Percentiles rank a stretch among this genome's conserved stretches.
phyloP scores from a whole-genome alignment of 1,284 basidiomycete species.

The Ustanciosporium gigantosporum region DNA sequence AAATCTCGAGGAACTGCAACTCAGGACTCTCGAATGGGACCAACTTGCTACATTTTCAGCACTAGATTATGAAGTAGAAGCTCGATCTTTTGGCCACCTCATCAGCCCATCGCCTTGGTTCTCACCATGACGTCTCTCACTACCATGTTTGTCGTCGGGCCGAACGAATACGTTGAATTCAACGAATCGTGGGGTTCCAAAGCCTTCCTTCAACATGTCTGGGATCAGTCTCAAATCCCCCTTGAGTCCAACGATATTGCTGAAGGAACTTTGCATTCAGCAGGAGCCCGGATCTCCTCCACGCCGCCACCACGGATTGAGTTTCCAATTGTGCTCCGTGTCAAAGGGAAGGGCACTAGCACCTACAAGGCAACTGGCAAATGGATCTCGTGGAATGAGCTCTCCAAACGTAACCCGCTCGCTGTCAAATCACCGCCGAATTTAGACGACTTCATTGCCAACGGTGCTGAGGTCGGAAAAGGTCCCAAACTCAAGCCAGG shows the following conservation, averaged over 20 bases:
- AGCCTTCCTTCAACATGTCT: constrained; percentile 43
- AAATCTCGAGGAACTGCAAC: too few species aligned
- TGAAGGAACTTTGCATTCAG: constrained; percentile 15
- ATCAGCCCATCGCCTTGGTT: background rate
- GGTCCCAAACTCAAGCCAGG: constrained; percentile 16
- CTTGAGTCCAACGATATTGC: constrained; percentile 13
- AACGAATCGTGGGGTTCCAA: constrained; percentile 39
- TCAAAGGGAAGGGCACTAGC: constrained; percentile 38
- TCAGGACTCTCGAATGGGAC: too few species aligned
- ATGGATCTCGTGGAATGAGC: constrained; percentile 42
- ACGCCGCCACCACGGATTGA: constrained; percentile 31
- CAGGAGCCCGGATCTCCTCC: constrained; percentile 32
- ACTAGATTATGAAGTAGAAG: too few species aligned
- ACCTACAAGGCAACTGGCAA: constrained; percentile 32
- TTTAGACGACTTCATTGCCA: constrained; percentile 12
- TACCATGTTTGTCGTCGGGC: constrained; percentile 44
- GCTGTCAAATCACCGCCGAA: constrained; percentile 28
- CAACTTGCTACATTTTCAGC: too few species aligned
- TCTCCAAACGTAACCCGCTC: constrained; percentile 29
- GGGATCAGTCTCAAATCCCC: constrained; percentile 27
- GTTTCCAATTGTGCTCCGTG: constrained; percentile 32
- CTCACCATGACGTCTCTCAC: constrained; percentile 33
- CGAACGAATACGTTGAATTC: constrained; percentile 44
- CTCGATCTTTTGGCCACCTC: too few species aligned
- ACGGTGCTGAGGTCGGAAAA: constrained; percentile 15